A percentile compares a stretch with the other conserved stretches of the same genome.
phyloP scores from a whole-genome alignment of 2,329 filamentous ascomycete genomes.

The Ramularia endophylla region DNA sequence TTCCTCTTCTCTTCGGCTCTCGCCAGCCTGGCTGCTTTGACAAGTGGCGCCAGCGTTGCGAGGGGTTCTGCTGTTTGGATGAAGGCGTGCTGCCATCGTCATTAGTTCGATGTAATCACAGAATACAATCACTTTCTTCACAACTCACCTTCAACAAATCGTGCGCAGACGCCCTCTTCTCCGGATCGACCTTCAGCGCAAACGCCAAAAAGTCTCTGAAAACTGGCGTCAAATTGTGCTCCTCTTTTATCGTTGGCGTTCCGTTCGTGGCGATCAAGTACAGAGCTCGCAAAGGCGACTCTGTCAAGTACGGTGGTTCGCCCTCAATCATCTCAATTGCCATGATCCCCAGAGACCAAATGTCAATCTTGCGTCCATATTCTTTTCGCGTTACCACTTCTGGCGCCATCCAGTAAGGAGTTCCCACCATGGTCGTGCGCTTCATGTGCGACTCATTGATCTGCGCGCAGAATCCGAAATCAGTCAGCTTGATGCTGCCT shows the following conservation, averaged over 20 bases:
- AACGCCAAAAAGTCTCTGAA: constrained; percentile 92
- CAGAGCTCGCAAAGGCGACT: constrained; percentile 84
- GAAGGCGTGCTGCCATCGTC: constrained; percentile 37
- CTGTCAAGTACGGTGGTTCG: constrained; percentile 92
- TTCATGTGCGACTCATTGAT: constrained; percentile 98
- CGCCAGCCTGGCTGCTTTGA: constrained; percentile 77
- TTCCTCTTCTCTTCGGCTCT: constrained; percentile 66
- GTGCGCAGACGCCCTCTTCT: constrained; percentile 92
- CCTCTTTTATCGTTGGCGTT: constrained; percentile 90
- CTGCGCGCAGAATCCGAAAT: constrained; percentile 98
- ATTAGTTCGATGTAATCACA: constrained; percentile 13
- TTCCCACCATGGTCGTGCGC: constrained; percentile 98
- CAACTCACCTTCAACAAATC: constrained; percentile 82
- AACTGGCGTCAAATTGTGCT: constrained; percentile 69
- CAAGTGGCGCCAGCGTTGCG: constrained; percentile 74
- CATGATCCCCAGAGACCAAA: constrained; percentile 99
- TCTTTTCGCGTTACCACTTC: constrained; percentile 97
- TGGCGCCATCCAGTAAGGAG: constrained; percentile 99
- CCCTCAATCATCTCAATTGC: constrained; percentile 99
- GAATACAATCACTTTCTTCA: background rate
- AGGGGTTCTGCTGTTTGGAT: constrained; percentile 48
- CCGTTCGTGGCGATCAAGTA: constrained; percentile 97
- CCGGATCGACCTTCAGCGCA: constrained; percentile 92
- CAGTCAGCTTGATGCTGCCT: constrained; percentile 95
- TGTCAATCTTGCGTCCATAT: constrained; percentile 97